Conservation (phyloP, 805 yeast genomes). For the Ogataea siamensis region DNA sequence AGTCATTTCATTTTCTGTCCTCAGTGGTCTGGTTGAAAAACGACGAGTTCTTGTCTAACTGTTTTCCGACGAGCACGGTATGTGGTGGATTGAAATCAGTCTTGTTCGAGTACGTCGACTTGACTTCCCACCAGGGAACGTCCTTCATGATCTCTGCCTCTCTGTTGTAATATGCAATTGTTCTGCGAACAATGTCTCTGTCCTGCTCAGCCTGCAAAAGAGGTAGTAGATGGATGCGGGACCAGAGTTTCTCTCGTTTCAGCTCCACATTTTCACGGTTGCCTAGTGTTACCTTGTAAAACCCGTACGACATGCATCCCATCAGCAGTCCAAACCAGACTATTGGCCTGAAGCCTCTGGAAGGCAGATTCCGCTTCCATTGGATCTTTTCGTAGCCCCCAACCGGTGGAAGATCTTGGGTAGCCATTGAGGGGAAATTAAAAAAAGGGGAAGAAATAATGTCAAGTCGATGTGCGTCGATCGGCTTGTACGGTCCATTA, state of each 20-base stretch:
- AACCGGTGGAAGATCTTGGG: slow-evolving; percentile 82
- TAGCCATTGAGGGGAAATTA: slow-evolving; percentile 11
- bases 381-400: slow-evolving; percentile 85
- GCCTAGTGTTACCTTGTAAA: slow-evolving; percentile 62
- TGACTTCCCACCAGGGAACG: slow-evolving; percentile 61
- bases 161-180: slow-evolving; percentile 60
- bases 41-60: slow-evolving; percentile 32
- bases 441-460: slow-evolving; percentile 1
- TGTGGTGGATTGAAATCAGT: slow-evolving; percentile 37
- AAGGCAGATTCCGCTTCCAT: slow-evolving; percentile 84
- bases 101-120: slow-evolving; percentile 37
- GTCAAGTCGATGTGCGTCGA: slow-evolving; percentile 8
- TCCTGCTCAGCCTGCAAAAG: slow-evolving; percentile 79
- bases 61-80: slow-evolving; percentile 36
- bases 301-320: slow-evolving; percentile 68
- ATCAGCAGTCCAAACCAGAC: slow-evolving; percentile 65
- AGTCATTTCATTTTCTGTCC: slow-evolving; percentile 24
- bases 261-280: slow-evolving; percentile 76
- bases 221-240: slow-evolving; percentile 70
- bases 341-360: slow-evolving; percentile 80
- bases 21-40: slow-evolving; percentile 32
- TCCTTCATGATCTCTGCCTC: slow-evolving; percentile 67
- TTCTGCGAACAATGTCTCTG: slow-evolving; percentile 72
- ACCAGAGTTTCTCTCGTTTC: slow-evolving; percentile 72
- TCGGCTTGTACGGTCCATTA: slow-evolving; percentile 1